Evolutionary conservation across 148 eudicot genomes (phyloP).

Genomic region (Vaccinium myrtillus): DNA sequence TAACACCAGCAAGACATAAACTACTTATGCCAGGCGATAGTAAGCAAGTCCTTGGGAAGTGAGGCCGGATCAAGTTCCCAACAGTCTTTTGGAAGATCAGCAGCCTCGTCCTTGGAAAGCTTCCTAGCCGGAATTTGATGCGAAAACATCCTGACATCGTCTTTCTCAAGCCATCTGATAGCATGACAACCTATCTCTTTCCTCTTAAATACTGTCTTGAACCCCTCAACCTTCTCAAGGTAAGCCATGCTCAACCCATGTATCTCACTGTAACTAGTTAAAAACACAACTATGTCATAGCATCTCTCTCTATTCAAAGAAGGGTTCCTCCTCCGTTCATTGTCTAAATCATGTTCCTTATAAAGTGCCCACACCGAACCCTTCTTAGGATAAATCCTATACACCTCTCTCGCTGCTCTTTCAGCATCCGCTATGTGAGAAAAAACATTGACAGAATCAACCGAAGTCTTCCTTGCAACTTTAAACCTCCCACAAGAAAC

Average conservation of each 20-base stretch:
- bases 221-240: conserved; percentile 80
- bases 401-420: conserved; percentile 74
- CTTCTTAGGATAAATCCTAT: conserved; percentile 71
- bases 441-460: conserved; percentile 58
- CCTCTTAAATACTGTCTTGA: conserved; percentile 70
- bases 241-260: conserved; percentile 74
- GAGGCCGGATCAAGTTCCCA: conserved; percentile 99
- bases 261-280: conserved; percentile 66
- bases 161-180: conserved; percentile 55
- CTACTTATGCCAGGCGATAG: conserved; percentile 22
- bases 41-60: conserved; percentile 56
- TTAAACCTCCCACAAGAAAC: conserved; percentile 77
- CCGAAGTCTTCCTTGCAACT: conserved; percentile 44
- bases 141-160: conserved; percentile 61
- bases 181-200: conserved; percentile 66
- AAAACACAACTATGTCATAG: conserved; percentile 63
- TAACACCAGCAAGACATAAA: not conserved
- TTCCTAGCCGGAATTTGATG: conserved; percentile 91
- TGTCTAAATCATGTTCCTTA: conserved; percentile 31
- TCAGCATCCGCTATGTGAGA: conserved; percentile 73
- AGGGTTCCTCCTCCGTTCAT: conserved; percentile 25
- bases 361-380: conserved; percentile 91
- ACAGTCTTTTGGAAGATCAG: conserved; percentile 51
- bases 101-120: conserved; percentile 61
- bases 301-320: conserved; percentile 21